Evolutionary conservation across 768 basidiomycete species (phyloP).

Genomic region (Cystofilobasidium bisporidii): DNA sequence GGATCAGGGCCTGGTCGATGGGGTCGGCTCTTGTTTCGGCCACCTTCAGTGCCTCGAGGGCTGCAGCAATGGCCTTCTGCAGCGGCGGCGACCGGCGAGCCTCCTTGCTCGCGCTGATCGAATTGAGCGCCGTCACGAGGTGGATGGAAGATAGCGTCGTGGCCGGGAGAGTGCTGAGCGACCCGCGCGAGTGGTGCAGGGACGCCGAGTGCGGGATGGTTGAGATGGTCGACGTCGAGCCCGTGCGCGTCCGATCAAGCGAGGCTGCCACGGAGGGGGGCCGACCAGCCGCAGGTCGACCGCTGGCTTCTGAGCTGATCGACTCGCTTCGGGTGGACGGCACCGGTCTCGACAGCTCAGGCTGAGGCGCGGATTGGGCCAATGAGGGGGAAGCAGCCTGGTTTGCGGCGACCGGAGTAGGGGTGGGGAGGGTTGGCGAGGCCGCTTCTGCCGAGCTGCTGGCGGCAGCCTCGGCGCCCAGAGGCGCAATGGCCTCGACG

Average conservation of each 20-base stretch:
- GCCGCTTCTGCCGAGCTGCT: not conserved
- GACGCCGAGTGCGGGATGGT: not conserved
- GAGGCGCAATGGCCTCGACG: constrained; percentile 1
- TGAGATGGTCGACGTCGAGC: constrained; percentile 12
- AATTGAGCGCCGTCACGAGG: constrained; percentile 23
- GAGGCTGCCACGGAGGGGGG: too few species aligned
- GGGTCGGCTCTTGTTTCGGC: constrained; percentile 12
- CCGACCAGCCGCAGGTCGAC: not conserved
- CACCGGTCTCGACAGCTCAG: not conserved
- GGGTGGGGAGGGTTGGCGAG: not conserved
- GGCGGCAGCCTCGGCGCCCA: not conserved
- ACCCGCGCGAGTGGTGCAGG: constrained; percentile 1
- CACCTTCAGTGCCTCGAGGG: constrained; percentile 22
- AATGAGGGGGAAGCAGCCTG: not conserved
- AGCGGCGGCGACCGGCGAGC: constrained; percentile 21
- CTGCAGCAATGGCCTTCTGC: constrained; percentile 23
- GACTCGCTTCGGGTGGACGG: not conserved
- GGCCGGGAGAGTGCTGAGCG: constrained; percentile 22
- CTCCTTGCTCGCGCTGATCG: constrained; percentile 23
- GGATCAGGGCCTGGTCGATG: constrained; percentile 45
- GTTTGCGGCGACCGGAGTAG: not conserved
- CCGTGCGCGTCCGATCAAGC: not conserved
- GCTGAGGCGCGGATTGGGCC: not conserved
- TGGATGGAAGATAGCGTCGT: constrained; percentile 28
- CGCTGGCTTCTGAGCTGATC: not conserved